A percentile compares a stretch with the other conserved stretches of the same genome.
These are phyloP conservation scores for Penicillium canariense DNA, from an alignment of 495 filamentous ascomycete species.

Conservation along the genomic window DNA sequence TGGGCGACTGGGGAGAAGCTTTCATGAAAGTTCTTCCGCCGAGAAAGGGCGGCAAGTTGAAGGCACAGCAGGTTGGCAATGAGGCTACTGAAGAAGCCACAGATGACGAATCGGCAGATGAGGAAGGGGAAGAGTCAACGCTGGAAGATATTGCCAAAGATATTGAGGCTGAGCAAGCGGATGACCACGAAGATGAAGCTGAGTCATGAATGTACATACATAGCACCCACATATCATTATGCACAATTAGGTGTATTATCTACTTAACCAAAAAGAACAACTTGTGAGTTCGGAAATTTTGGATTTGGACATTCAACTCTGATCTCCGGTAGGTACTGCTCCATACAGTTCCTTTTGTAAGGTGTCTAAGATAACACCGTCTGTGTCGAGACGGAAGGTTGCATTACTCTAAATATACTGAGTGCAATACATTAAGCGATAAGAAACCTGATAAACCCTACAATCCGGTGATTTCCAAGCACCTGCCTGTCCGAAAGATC, in stretches of 20 bases:
- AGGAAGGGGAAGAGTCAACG: constrained; percentile 22
- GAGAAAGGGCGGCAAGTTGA: constrained; percentile 70
- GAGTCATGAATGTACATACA: background rate
- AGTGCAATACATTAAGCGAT: too few species aligned
- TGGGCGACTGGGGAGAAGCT: constrained; percentile 83
- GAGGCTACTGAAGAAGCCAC: constrained; percentile 24
- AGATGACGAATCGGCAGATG: constrained; percentile 31
- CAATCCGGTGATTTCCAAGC: too few species aligned
- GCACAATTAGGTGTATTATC: too few species aligned
- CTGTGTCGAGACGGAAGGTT: too few species aligned
- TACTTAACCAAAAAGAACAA: background rate
- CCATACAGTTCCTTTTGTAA: too few species aligned
- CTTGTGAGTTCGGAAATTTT: too few species aligned
- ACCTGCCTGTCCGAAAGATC: too few species aligned
- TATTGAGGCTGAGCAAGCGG: constrained; percentile 1
- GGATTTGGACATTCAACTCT: too few species aligned
- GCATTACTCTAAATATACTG: too few species aligned
- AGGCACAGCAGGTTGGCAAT: constrained; percentile 19
- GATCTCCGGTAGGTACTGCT: too few species aligned
- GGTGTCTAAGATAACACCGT: too few species aligned
- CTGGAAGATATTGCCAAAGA: constrained; percentile 4
- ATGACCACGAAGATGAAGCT: background rate
- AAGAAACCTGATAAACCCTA: too few species aligned
- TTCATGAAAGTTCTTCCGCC: constrained; percentile 85
- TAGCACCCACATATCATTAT: background rate